Evolutionary conservation across 306 rosid genomes (phyloP), one percentile per base, ranked within the genome.

Genomic region (Mimosa pudica): DNA sequence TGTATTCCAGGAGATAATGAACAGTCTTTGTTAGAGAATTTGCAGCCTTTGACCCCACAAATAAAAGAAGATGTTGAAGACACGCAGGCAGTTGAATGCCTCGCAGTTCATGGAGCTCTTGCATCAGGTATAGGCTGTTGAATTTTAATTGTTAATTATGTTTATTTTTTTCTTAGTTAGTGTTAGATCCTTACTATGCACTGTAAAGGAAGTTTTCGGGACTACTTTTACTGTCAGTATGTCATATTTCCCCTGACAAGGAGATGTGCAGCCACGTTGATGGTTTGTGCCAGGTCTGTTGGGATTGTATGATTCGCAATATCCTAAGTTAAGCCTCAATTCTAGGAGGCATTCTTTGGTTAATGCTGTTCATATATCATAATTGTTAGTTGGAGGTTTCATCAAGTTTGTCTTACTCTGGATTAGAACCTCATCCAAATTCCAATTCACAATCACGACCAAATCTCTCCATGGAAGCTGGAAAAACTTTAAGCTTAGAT

Each of bases 21-120:
- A 60, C 76, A 72, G 80, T 85, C 92, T 79, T 75, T 91, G 30
- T 75, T 89, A 32, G 83, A 77, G 76, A 84, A 54, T 74, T 86
- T 94, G 78, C 90, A 86, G 77, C 79, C 97, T 0, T 82, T 94
- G 85, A 94, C 97, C 44, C 97, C 97, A 42, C 93, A 89, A 80
- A 68, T 84, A 80, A 73, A 85, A 7, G 88, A 89, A 71, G 87
- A 87, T 62, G 80, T 78, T 17, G 89, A 86, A 82, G 98, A 92
- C 86, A 61, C 72, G 70, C 87, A 84, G 46, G 85, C 93, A 24
- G 84, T 89, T 45, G 97, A 94, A 73, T 87, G 74, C 84, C 79
- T 92, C 82, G 81, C 87, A n/a, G 87, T 90, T 61, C 92, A 86
- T 2, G 98, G 98, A 81, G 84, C 94, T 82, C 81, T 88, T 78